A percentile compares a stretch with the other conserved stretches of the same genome.
These are phyloP conservation scores for Trichosanthes cucumerina DNA, from an alignment of 306 rosid species.

Conservation along the genomic window DNA sequence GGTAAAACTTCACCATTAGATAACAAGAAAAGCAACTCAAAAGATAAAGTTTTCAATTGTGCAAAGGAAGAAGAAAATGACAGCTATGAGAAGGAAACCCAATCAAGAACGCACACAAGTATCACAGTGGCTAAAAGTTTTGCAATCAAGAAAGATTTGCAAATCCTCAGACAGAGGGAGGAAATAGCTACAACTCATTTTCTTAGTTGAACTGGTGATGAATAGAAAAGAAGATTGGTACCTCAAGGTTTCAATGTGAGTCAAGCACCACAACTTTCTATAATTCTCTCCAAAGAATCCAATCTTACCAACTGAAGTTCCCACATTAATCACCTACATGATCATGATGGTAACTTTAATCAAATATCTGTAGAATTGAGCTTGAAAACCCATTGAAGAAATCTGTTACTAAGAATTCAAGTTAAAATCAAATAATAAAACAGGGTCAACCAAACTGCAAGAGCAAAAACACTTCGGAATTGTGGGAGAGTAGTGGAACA, in stretches of 20 bases:
- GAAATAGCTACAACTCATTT: background rate
- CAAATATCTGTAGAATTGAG: conserved; percentile 1
- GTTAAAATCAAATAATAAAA: background rate
- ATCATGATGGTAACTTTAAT: conserved; percentile 6
- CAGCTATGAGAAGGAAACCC: background rate
- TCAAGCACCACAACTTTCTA: conserved; percentile 90
- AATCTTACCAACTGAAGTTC: conserved; percentile 76
- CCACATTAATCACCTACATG: conserved; percentile 75
- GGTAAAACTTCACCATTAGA: background rate
- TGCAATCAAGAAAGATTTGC: background rate
- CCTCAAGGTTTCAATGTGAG: conserved; percentile 86
- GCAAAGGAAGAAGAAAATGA: background rate
- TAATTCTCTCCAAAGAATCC: conserved; percentile 71
- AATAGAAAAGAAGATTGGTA: conserved; percentile 14
- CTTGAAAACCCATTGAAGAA: background rate
- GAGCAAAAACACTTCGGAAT: background rate
- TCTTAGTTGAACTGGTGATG: background rate
- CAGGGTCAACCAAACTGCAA: background rate
- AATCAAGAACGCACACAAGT: background rate
- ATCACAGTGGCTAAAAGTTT: background rate
- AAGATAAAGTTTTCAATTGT: background rate
- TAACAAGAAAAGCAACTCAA: background rate
- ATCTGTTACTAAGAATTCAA: background rate
- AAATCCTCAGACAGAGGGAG: background rate
- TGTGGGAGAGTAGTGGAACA: background rate